Conservation (phyloP, 2,329 filamentous ascomycete species). For the Colletotrichum sp. region DNA sequence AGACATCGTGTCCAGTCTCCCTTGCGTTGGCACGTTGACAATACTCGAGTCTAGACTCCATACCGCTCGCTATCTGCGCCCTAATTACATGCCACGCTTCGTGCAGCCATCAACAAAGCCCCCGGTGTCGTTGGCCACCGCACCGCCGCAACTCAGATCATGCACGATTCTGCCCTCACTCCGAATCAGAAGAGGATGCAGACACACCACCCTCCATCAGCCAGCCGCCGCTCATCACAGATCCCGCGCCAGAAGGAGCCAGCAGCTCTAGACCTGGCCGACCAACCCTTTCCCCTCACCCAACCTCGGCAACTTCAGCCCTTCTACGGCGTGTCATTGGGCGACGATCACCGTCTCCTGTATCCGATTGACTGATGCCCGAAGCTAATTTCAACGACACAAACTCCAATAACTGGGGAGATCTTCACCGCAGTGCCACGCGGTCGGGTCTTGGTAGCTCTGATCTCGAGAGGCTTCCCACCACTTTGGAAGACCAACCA, state of each 20-base stretch:
- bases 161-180: neutral
- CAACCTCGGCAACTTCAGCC: conserved; percentile 10
- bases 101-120: neutral
- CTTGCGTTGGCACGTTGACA: neutral
- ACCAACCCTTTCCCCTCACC: neutral
- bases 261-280: neutral
- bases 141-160: neutral
- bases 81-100: neutral
- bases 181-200: neutral
- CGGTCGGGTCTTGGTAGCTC: neutral
- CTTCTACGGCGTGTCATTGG: conserved; percentile 1
- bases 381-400: conserved; percentile 13
- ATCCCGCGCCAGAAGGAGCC: neutral
- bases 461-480: neutral
- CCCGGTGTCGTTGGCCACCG: neutral
- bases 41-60: neutral
- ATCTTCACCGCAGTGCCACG: neutral
- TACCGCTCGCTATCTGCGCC: neutral
- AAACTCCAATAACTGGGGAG: neutral
- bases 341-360: neutral
- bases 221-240: neutral
- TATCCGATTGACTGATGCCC: neutral
- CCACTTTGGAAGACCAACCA: neutral
- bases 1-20: conserved; percentile 4
- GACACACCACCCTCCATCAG: neutral